phyloP scores from a whole-genome alignment of 192 early-diverging fungal genomes.

The Fimicolochytrium jonesii region DNA sequence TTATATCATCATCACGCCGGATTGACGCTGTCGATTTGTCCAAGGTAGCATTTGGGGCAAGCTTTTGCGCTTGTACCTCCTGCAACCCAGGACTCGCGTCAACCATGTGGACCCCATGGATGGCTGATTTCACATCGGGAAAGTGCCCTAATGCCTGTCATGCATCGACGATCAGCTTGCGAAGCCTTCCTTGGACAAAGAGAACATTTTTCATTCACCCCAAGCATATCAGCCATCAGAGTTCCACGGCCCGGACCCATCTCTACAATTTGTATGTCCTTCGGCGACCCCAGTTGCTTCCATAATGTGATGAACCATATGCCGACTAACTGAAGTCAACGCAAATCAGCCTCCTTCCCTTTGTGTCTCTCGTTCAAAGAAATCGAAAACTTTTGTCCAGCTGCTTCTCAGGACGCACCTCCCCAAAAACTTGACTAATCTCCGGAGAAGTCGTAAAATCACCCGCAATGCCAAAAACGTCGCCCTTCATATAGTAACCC shows the following conservation, averaged over 20 bases:
- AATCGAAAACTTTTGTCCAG: neutral
- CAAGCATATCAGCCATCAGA: conserved; percentile 85
- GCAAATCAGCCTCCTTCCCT: neutral
- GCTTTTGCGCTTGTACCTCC: conserved; percentile 28
- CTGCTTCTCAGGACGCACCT: conserved; percentile 44
- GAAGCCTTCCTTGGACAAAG: too few relatives aligned
- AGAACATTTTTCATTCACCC: conserved; percentile 41
- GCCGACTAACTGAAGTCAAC: conserved; percentile 56
- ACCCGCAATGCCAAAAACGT: conserved; percentile 84
- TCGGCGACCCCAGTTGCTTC: conserved; percentile 56
- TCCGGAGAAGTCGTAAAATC: conserved; percentile 98
- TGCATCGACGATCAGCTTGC: too few relatives aligned
- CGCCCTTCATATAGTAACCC: conserved; percentile 91
- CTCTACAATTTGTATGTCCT: conserved; percentile 16
- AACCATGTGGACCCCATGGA: conserved; percentile 71
- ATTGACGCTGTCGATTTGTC: conserved; percentile 64
- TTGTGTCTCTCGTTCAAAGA: neutral
- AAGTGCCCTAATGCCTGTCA: conserved; percentile 61
- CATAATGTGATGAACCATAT: conserved; percentile 88
- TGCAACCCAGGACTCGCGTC: conserved; percentile 80
- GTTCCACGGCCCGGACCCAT: conserved; percentile 91
- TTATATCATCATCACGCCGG: conserved; percentile 24
- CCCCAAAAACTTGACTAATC: conserved; percentile 98
- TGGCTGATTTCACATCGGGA: conserved; percentile 54
- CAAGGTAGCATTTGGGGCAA: conserved; percentile 49